Base-by-base conservation (phyloP, 495 filamentous ascomycete genomes). In the Amphirosellinia nigrospora region DNA sequence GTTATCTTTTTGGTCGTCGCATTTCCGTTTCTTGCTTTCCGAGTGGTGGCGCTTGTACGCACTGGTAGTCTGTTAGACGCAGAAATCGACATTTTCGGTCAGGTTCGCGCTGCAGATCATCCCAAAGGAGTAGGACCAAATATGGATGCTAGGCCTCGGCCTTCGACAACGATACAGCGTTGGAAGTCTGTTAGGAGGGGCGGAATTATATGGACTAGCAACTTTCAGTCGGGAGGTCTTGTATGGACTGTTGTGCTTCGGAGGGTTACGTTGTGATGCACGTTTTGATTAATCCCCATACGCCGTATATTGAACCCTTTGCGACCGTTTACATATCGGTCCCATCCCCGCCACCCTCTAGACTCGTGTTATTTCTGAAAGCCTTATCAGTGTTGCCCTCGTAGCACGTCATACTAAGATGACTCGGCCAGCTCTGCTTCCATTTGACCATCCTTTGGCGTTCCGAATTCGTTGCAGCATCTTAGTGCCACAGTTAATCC, bases 51-150 rank as follows among this genome's bases (percentile, higher is more conserved):
- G 50, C 4, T 53, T 30, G 50, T 53, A 28, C 10, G 50, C 50
- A 53, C 50, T 10, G 50, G 26, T 16, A 53, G 26, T 23, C 48
- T 52, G 13, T 23, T 30, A 53, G 26, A 16, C 50, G 26, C 13
- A 30, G 26, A 16, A 53, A 53, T 16, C 4, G 1, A 3, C 50
- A 16, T 53, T 53, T 30, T 13, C 26, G 23, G 50, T 4, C 50
- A 53, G 50, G 26, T 53, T 53, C 26, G 13, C 5, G 23, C 26
- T 53, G 50, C 13, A 53, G 50, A 28, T 5, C 26, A 53, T 53
- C 50, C 50, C 23, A 53, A 53, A 53, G 50, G 50, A 53, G 50
- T 53, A 53, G 23, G 50, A 53, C 50, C 50, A 53, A 53, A 53
- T 53, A 30, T 16, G 50, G 50, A 53, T 30, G 13, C 30, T 30